phyloP scores from a whole-genome alignment of 345 rosid genomes.

The Euclidium syriacum region DNA sequence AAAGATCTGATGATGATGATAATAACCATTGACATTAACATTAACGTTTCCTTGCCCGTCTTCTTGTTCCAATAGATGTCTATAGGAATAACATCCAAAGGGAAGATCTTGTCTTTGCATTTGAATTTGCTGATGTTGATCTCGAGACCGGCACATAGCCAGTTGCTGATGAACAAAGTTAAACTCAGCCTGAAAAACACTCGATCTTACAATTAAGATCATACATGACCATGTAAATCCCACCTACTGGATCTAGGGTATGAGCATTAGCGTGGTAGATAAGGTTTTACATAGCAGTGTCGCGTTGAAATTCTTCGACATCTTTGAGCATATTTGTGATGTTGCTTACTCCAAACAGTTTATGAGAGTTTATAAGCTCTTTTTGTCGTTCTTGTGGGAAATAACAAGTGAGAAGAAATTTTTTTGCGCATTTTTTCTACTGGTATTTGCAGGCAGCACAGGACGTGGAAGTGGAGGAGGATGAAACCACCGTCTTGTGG shows the following conservation, averaged over 20 bases:
- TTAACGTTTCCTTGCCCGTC: no score
- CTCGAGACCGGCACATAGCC: neutral
- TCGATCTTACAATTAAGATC: slow-evolving; percentile 9
- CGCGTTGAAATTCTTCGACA: neutral
- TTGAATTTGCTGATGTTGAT: neutral
- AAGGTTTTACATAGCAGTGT: slow-evolving; percentile 25
- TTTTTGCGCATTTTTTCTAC: slow-evolving; percentile 32
- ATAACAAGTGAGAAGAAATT: slow-evolving; percentile 36
- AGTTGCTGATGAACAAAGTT: slow-evolving; percentile 8
- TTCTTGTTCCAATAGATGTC: neutral
- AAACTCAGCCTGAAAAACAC: slow-evolving; percentile 2
- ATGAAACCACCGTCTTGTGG: neutral
- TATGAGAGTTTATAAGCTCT: slow-evolving; percentile 38
- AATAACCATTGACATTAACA: neutral
- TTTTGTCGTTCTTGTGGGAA: slow-evolving; percentile 31
- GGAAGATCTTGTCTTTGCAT: slow-evolving; percentile 1
- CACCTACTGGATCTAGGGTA: slow-evolving; percentile 41
- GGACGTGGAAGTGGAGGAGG: no score
- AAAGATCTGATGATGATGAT: neutral
- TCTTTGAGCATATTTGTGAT: slow-evolving; percentile 23
- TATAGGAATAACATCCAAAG: no score
- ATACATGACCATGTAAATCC: slow-evolving; percentile 17
- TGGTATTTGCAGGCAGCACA: slow-evolving; percentile 52
- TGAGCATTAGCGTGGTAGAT: slow-evolving; percentile 40
- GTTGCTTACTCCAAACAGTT: slow-evolving; percentile 41